These are phyloP conservation scores for Phoenix roebelenii DNA, from an alignment of 176 grass and related monocot species.

Conservation along the genomic window DNA sequence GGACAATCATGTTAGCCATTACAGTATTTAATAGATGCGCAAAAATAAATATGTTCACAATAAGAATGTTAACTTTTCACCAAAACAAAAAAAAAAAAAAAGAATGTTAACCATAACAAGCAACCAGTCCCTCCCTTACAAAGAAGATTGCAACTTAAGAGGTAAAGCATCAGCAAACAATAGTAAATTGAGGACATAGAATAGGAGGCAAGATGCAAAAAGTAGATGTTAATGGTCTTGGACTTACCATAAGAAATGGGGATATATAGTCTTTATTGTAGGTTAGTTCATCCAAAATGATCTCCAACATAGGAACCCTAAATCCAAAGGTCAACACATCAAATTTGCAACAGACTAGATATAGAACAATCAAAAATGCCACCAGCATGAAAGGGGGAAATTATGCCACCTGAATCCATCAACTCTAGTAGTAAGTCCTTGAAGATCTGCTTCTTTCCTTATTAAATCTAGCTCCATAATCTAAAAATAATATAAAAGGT, in stretches of 20 bases:
- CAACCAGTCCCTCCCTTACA: no score
- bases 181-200: no score
- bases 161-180: no score
- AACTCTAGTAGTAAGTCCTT: constrained; percentile 58
- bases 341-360: no score
- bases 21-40: no score
- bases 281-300: constrained; percentile 87
- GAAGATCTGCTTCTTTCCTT: constrained; percentile 70
- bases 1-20: no score
- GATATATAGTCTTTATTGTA: constrained; percentile 58
- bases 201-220: background rate
- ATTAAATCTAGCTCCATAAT: constrained; percentile 71
- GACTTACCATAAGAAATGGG: constrained; percentile 66
- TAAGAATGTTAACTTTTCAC: no score
- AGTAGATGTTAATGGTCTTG: constrained; percentile 8
- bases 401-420: constrained; percentile 51
- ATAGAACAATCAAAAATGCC: no score
- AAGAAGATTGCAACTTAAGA: no score
- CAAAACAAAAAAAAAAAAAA: no score
- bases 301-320: constrained; percentile 69
- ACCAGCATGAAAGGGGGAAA: background rate
- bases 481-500: constrained; percentile 29
- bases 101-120: no score
- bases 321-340: constrained; percentile 18
- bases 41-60: no score